Evolutionary conservation across 208 protist genomes (phyloP).

Genomic region (Tritrichomonas foetus): DNA sequence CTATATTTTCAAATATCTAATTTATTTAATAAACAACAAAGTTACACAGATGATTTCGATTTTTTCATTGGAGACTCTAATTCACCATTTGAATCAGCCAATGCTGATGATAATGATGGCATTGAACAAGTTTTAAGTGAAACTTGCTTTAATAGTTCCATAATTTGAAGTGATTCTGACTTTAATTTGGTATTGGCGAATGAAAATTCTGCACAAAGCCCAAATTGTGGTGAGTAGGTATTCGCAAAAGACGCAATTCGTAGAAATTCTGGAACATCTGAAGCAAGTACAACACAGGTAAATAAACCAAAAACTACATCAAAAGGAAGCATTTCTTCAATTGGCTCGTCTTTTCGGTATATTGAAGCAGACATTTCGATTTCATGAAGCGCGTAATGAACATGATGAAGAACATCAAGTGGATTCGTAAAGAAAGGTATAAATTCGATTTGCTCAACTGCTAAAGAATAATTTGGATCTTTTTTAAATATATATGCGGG

Average conservation of each 20-base stretch:
- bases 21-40: too few species aligned
- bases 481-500: not conserved
- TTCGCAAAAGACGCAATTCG: not conserved
- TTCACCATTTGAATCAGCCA: too few species aligned
- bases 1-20: too few species aligned
- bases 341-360: not conserved
- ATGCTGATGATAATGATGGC: too few species aligned
- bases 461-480: not conserved
- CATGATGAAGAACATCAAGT: constrained; percentile 18
- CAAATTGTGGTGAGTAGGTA: not conserved
- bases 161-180: not conserved
- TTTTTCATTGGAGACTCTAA: too few species aligned
- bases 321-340: not conserved
- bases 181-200: not conserved
- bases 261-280: not conserved
- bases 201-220: not conserved
- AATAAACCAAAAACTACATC: not conserved
- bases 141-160: too few species aligned
- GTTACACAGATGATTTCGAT: too few species aligned
- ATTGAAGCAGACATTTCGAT: not conserved
- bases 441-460: constrained; percentile 5
- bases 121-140: too few species aligned
- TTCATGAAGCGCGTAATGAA: not conserved
- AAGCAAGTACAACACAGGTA: not conserved
- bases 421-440: not conserved